Conservation (phyloP, 805 yeast species). For the Candida tallmaniae region DNA sequence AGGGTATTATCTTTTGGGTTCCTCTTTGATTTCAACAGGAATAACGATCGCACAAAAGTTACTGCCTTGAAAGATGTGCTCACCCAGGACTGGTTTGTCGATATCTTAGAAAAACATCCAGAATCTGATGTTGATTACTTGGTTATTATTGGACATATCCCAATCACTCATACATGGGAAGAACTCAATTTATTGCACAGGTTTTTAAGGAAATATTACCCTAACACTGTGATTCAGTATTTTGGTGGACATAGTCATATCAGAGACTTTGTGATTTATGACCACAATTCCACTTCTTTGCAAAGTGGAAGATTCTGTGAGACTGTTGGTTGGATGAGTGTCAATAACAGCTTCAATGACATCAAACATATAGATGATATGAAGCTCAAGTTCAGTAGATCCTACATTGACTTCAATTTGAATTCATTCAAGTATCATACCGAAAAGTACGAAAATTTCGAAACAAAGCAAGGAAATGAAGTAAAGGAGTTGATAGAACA, state of each 20-base stretch:
- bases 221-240: constrained; percentile 66
- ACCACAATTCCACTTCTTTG: constrained; percentile 64
- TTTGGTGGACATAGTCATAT: constrained; percentile 96
- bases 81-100: constrained; percentile 60
- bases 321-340: constrained; percentile 82
- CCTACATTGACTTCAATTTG: constrained; percentile 79
- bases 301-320: constrained; percentile 94
- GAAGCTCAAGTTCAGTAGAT: constrained; percentile 40
- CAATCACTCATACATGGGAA: constrained; percentile 48
- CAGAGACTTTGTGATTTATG: constrained; percentile 73
- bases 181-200: constrained; percentile 48
- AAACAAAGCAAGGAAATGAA: constrained; percentile 50
- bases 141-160: constrained; percentile 76
- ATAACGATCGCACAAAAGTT: constrained; percentile 59
- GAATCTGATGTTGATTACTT: constrained; percentile 53
- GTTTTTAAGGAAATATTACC: constrained; percentile 53
- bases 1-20: constrained; percentile 72
- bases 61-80: constrained; percentile 54
- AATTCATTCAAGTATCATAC: constrained; percentile 65
- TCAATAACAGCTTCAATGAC: constrained; percentile 15
- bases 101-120: constrained; percentile 30
- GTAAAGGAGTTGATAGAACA: constrained; percentile 42
- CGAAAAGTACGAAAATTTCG: constrained; percentile 29
- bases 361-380: too few relatives aligned
- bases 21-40: constrained; percentile 66